Evolutionary conservation across 495 filamentous ascomycete genomes (phyloP).

Genomic region (Thermothielavioides terrestris): DNA sequence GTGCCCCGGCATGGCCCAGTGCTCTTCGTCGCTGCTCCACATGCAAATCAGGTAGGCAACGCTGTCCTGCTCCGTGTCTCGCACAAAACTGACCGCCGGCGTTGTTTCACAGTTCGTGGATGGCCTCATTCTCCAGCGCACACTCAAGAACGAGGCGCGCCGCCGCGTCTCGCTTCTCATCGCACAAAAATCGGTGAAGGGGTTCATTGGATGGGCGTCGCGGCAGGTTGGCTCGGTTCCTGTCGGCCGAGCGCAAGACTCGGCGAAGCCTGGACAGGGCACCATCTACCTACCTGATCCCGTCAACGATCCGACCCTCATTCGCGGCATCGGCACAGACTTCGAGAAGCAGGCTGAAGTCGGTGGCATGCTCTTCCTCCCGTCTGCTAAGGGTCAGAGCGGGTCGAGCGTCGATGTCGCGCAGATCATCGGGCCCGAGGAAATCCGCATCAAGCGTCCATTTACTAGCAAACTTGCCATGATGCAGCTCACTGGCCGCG

Average conservation of each 20-base stretch:
- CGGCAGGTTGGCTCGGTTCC: conserved; percentile 75
- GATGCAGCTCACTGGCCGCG: conserved; percentile 68
- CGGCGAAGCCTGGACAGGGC: conserved; percentile 67
- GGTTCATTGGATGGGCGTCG: conserved; percentile 77
- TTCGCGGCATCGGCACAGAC: conserved; percentile 79
- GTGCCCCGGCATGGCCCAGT: conserved; percentile 80
- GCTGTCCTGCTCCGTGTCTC: background rate
- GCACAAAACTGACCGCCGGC: conserved; percentile 4
- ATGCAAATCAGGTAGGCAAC: conserved; percentile 79
- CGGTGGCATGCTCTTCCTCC: conserved; percentile 79
- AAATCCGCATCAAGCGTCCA: conserved; percentile 76
- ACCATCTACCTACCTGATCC: conserved; percentile 89
- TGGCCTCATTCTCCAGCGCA: conserved; percentile 85
- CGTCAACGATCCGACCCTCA: conserved; percentile 68
- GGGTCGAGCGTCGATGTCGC: conserved; percentile 69
- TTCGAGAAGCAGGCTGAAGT: conserved; percentile 66
- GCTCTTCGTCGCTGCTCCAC: conserved; percentile 95
- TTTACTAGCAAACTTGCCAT: conserved; percentile 64
- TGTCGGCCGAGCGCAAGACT: conserved; percentile 83
- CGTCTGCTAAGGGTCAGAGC: conserved; percentile 66
- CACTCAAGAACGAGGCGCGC: conserved; percentile 72
- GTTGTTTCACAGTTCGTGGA: conserved; percentile 67
- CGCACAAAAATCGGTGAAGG: conserved; percentile 86
- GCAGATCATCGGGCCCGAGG: conserved; percentile 70
- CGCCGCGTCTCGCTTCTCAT: conserved; percentile 87